Base-by-base conservation (phyloP, 2,329 filamentous ascomycete genomes). In the Pestalotiopsis sp. region DNA sequence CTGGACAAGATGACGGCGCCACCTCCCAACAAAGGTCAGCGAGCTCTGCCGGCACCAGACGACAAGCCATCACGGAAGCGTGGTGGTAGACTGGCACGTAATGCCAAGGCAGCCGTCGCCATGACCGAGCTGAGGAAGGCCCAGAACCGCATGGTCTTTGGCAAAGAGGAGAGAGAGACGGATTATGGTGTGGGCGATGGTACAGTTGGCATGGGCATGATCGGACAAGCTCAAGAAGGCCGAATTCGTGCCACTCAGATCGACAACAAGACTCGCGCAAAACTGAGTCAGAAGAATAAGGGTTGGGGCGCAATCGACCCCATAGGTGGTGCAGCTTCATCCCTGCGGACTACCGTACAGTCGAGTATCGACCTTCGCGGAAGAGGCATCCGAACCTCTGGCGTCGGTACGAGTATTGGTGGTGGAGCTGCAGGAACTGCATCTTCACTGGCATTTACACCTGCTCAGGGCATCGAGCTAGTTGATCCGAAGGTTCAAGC, bases 61-160 rank as follows among this genome's bases (percentile, higher is more conserved):
- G 96, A 99, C 81, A 99, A 98, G 80, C 96, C 94, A 1, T 91
- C 93, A 0, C 88, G 95, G 41, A 99, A 99, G 80, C 92, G 96
- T 72, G 96, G 96, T 80, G 96, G 96, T 65, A 87, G 95, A 67
- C 87, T 94, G 72, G 96, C 95, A 13, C 87, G 96, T 68, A 97
- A 97, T 80, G 95, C 95, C 70, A 99, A 99, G 86, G 96, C 97
- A 80, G 95, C 95, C 4, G 93, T 93, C 6, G 95, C 96, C 70
- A 97, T 98, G 94, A 99, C 96, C 0, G 96, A 99, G 67, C 85
- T 99, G 38, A 91, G 95, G 72, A 98, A 98, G 80, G 94, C 94
- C 4, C 96, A 98, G 81, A 99, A 99, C 82, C 90, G 96, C 67
- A 92, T 99, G 89, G 94, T 91, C 0, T 99, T 99, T 77, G 95